Evolutionary conservation across 108 stramenopile species (phyloP), one percentile per base, ranked within the genome.

Genomic region (Pseudonitzschia multiseries): DNA sequence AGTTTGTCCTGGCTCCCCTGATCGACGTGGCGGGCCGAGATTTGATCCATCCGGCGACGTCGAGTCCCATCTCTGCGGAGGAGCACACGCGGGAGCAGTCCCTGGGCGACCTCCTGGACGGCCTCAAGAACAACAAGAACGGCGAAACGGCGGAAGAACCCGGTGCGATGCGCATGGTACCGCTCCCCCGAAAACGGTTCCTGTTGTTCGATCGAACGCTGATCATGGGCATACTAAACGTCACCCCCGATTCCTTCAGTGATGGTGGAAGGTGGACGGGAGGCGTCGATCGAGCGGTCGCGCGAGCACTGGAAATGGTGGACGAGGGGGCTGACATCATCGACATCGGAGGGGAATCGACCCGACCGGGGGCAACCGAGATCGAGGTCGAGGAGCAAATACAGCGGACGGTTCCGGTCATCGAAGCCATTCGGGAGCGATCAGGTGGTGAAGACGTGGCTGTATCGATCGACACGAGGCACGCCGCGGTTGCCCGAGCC

Each of bases 301-400:
- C 73, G 33, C 87, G 81, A n/a, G 96, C 96, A 0, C 36, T 90
- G 21, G 68, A 84, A 65, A 83, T 99, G 89, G 88, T 79, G 48
- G 57, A 77, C 17, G 84, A 97, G 64, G 98, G 98, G 14, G 98
- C 96, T 0, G 73, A 67, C 24, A 92, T 97, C 62, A 86, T 99
- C 57, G 98, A 99, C 80, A 81, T 99, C 65, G 98, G 98, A 26
- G 98, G 98, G 12, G 98, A 99, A 78, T 97, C 96, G 1, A 99
- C 98, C 8, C 82, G 98, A 61, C 96, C 96, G 2, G 91, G 90
- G n/a, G 94, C 96, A 17, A 43, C 73, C 24, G 84, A 86, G 57
- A 86, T 96, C 8, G 52, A 73, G 4, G 65, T 86, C 10, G 89
- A 95, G 20, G 87, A 87, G 66, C 96, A 99, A 74, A 70, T 97